Base-by-base conservation (phyloP, 257 asterid species). In the Nicotiana paniculata region DNA sequence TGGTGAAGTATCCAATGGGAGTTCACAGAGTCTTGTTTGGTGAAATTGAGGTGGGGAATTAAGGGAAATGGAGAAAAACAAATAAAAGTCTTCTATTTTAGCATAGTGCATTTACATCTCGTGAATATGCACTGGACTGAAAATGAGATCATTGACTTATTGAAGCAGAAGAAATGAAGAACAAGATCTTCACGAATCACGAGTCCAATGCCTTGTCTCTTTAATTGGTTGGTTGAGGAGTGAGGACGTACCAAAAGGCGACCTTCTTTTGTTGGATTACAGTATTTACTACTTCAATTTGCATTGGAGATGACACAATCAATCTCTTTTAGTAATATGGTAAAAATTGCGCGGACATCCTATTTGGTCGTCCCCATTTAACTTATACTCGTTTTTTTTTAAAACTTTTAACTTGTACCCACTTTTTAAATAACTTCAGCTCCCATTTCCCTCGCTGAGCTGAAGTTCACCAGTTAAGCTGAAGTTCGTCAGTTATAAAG, bases 1-100 rank as follows among this genome's bases (percentile, higher is more conserved):
- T 53, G 58, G 58, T 53, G 18, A 53, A 53, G 6, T 53, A 3
- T 24, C n/a, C 74, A 74, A 81, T 65, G 76, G 70, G 58, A 53
- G 76, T 77, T 90, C 96, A 92, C 94, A 91, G 90, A 89, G 65
- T 64, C 18, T 10, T 87, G 30, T 35, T 10, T 2, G n/a, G n/a
- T 81, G 55, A 83, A 86, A 21, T 84, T 84, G 88, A 78, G 91
- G 88, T 80, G 65, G 81, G 18, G 67, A 79, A 77, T 15, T 9
- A 21, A 37, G 85, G 51, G 17, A 28, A n/a, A 74, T 62, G 10
- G 15, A 61, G 66, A 61, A 12, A 61, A 4, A 16, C 12, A 61
- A 9, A 4, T 21, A 51, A 75, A 75, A 48, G 63, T 51, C 10
- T 26, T 51, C 16, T 55, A 3, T 17, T 6, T 24, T 15, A 9